Evolutionary conservation across 1,284 basidiomycete species (phyloP).

Genomic region (Porogramme epimiltina): DNA sequence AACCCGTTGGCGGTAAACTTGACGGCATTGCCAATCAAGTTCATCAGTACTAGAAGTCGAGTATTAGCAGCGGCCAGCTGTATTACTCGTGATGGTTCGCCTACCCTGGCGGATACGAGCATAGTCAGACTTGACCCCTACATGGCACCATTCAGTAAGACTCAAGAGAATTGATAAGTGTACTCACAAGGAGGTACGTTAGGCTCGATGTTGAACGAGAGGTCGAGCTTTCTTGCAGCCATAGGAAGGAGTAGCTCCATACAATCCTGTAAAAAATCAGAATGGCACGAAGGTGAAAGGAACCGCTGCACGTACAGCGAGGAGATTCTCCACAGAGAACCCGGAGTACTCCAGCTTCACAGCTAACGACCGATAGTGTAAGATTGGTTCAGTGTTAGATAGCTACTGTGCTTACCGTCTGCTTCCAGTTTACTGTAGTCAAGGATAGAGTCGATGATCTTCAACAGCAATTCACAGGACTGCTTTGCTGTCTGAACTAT

Average conservation of each 20-base stretch:
- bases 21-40: conserved; percentile 73
- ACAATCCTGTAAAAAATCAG: conserved; percentile 50
- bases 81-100: neutral
- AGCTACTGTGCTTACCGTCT: conserved; percentile 48
- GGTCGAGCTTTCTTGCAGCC: conserved; percentile 70
- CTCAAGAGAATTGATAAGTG: neutral
- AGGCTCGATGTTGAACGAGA: conserved; percentile 68
- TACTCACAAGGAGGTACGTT: conserved; percentile 61
- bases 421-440: conserved; percentile 77
- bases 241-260: conserved; percentile 72
- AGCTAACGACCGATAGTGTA: conserved; percentile 37
- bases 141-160: neutral
- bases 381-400: conserved; percentile 32
- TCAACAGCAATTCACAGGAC: conserved; percentile 68
- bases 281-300: neutral
- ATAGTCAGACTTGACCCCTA: conserved; percentile 73
- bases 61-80: neutral
- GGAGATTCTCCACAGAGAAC: conserved; percentile 69
- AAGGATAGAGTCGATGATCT: conserved; percentile 77
- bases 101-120: conserved; percentile 70
- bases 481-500: conserved; percentile 77
- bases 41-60: conserved; percentile 68
- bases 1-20: conserved; percentile 68
- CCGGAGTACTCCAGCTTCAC: conserved; percentile 67
- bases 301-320: conserved; percentile 53